A percentile compares a stretch with the other conserved stretches of the same genome.
phyloP scores from a whole-genome alignment of 345 rosid species.

The Euphorbia lathyris region DNA sequence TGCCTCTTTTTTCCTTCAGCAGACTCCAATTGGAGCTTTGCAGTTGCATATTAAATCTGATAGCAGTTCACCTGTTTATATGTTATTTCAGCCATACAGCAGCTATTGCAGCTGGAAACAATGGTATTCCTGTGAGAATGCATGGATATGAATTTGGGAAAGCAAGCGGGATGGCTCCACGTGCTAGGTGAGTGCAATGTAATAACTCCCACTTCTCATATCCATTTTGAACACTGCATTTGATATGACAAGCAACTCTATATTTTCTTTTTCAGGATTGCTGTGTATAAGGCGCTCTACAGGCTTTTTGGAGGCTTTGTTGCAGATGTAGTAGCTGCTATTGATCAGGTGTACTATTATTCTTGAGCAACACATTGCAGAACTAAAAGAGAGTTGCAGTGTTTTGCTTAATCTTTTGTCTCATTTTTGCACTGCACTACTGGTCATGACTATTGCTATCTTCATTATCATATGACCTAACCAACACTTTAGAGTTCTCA shows the following conservation, averaged over 20 bases:
- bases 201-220: constrained; percentile 4
- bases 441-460: not conserved
- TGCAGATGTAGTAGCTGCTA: constrained; percentile 98
- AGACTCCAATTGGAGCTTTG: not conserved
- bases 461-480: not conserved
- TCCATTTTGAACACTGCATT: not conserved
- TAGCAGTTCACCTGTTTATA: constrained; percentile 16
- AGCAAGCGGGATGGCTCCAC: constrained; percentile 99
- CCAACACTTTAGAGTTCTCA: not conserved
- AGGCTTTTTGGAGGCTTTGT: constrained; percentile 95
- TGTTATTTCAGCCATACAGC: constrained; percentile 79
- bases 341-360: constrained; percentile 67
- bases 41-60: constrained; percentile 15
- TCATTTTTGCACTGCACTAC: not conserved
- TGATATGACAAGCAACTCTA: constrained; percentile 7
- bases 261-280: constrained; percentile 54
- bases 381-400: not conserved
- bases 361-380: not conserved
- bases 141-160: constrained; percentile 95
- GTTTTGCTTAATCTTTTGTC: constrained; percentile 3
- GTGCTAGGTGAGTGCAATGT: constrained; percentile 68
- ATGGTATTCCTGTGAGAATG: constrained; percentile 92
- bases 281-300: constrained; percentile 93
- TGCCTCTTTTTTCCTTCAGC: not conserved
- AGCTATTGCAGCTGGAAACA: constrained; percentile 97